A percentile compares a stretch with the other conserved stretches of the same genome.
Evolutionary conservation across 108 stramenopile species (phyloP).

Genomic region (Cyclostephanos tholiformis): DNA sequence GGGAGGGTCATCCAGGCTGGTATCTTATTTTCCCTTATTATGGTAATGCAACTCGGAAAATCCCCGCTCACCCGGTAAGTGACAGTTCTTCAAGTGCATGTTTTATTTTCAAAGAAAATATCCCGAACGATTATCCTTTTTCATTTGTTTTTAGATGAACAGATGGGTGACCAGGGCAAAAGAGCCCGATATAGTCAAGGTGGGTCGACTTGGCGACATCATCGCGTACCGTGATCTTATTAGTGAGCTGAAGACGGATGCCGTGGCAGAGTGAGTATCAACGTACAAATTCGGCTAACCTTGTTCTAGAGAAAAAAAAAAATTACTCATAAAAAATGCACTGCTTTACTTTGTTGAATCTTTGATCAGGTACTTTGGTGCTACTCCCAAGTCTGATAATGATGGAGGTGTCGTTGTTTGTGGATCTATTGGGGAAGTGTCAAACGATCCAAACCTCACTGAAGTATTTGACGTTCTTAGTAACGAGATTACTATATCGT

Average conservation of each 20-base stretch:
- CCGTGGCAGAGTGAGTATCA: conserved; percentile 13
- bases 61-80: conserved; percentile 27
- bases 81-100: too few species aligned
- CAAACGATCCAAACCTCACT: conserved; percentile 49
- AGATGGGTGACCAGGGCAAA: conserved; percentile 39
- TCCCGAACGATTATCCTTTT: too few species aligned
- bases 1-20: conserved; percentile 44
- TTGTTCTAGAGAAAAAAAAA: not conserved
- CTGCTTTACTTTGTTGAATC: not conserved
- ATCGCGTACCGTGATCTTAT: conserved; percentile 24
- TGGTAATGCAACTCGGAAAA: conserved; percentile 33
- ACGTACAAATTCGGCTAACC: not conserved
- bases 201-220: conserved; percentile 40
- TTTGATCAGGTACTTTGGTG: conserved; percentile 12
- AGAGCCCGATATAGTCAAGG: conserved; percentile 23
- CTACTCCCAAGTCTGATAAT: not conserved
- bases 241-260: conserved; percentile 26
- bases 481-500: conserved; percentile 9
- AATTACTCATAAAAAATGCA: too few species aligned
- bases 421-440: conserved; percentile 60
- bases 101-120: too few species aligned
- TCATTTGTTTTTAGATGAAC: conserved; percentile 12
- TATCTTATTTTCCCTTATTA: conserved; percentile 32
- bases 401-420: conserved; percentile 50
- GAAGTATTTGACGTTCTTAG: conserved; percentile 37